phyloP scores from a whole-genome alignment of 495 filamentous ascomycete genomes.

The Aspergillus heteromorphus region DNA sequence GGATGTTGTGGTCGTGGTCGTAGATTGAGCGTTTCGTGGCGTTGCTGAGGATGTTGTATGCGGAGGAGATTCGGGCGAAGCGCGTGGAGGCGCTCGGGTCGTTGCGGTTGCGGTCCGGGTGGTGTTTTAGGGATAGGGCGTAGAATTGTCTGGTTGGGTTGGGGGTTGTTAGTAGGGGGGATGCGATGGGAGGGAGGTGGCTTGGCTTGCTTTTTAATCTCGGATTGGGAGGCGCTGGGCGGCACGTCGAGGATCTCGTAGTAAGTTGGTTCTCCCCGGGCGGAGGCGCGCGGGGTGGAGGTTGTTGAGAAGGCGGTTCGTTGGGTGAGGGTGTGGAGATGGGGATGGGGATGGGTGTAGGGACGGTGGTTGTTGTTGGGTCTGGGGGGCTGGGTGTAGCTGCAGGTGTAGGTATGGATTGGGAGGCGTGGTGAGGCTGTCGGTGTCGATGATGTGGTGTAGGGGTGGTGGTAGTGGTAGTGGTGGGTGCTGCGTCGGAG shows the following conservation, averaged over 20 bases:
- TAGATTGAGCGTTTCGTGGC: constrained; percentile 68
- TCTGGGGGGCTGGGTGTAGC: background rate
- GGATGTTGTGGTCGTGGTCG: constrained; percentile 61
- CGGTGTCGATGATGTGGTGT: background rate
- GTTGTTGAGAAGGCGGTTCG: constrained; percentile 38
- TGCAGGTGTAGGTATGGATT: background rate
- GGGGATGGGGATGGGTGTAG: too few relatives aligned
- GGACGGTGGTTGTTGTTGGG: background rate
- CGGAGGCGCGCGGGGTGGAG: constrained; percentile 17
- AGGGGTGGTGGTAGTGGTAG: background rate
- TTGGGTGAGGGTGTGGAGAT: too few relatives aligned
- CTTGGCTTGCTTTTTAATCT: constrained; percentile 84
- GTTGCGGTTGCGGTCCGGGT: constrained; percentile 83
- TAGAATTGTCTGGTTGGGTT: constrained; percentile 63
- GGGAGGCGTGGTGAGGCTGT: background rate
- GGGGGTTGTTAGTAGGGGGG: constrained; percentile 1
- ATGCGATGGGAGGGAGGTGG: constrained; percentile 1
- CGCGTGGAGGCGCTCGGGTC: constrained; percentile 67
- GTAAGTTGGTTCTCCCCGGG: constrained; percentile 52
- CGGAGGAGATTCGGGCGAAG: constrained; percentile 82
- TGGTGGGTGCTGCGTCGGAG: background rate
- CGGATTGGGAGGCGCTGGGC: constrained; percentile 57
- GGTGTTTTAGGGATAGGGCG: constrained; percentile 82
- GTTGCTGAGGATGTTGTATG: constrained; percentile 73
- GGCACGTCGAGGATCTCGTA: constrained; percentile 80